Base-by-base conservation (phyloP, 345 rosid genomes). In the Limnanthes douglasii region DNA sequence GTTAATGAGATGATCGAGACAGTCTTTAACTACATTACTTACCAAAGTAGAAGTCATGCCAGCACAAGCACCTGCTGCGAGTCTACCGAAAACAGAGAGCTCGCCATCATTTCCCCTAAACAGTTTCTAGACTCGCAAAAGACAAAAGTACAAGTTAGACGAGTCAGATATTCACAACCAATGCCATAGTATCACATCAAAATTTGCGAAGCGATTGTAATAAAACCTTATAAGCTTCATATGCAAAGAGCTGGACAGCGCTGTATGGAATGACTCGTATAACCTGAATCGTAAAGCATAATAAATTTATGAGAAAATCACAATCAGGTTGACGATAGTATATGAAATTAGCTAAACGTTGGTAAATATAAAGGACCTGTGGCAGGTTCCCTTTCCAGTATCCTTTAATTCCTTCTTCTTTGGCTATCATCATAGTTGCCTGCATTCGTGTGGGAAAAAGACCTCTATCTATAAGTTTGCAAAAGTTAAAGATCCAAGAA, bases 1-100 rank as follows among this genome's bases (percentile, higher is more conserved):
- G n/a, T n/a, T n/a, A n/a, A n/a, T n/a, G n/a, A n/a, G n/a, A n/a
- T n/a, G n/a, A n/a, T n/a, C n/a, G n/a, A n/a, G n/a, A n/a, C n/a
- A n/a, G n/a, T n/a, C n/a, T n/a, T n/a, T n/a, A 15, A 37, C 29
- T 8, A 17, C 21, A 41, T 28, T 19, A 72, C 94, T 68, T 45
- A 84, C 98, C 59, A 80, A 69, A 59, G 98, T 90, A 40, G 98
- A 90, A 7, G 98, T 80, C 94, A 90, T 90, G 67, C 96, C 98
- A 59, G 98, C 96, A 69, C 96, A 84, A 67, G 98, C 96, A 54
- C 98, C 96, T 0, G 96, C 96, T 0, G 76, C 86, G 45, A 90
- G 88, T 68, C 98, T 90, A 51, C 85, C 98, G 11, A 80, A 41
- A 46, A 88, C 74, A 18, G 93, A 70, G 51, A 90, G 84, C 49